Percentiles rank a stretch among this genome's conserved stretches.
phyloP scores from a whole-genome alignment of 805 yeast genomes.

The Wickerhamiella domercqiae region DNA sequence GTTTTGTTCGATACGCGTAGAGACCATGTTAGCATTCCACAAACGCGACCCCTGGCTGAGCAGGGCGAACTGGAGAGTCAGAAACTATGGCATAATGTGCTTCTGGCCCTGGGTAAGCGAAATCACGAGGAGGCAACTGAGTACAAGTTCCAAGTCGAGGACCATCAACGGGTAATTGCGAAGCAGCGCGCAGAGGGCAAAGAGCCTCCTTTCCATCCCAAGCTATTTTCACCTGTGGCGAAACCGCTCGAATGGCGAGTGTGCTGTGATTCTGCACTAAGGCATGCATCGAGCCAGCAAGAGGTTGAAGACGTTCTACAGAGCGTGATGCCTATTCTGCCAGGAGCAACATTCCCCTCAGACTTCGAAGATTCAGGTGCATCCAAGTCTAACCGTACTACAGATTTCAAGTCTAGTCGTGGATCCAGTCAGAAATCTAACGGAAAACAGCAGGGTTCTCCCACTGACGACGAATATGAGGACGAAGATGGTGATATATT shows the following conservation, averaged over 20 bases:
- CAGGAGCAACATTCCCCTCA: slow-evolving; percentile 58
- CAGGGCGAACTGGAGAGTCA: slow-evolving; percentile 76
- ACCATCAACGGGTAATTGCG: slow-evolving; percentile 63
- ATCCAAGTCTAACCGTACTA: slow-evolving; percentile 28
- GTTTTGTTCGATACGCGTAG: slow-evolving; percentile 43
- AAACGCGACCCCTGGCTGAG: slow-evolving; percentile 59
- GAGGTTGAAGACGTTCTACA: slow-evolving; percentile 41
- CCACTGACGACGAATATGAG: background rate
- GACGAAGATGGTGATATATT: slow-evolving; percentile 14
- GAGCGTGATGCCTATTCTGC: slow-evolving; percentile 61
- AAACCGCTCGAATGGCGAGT: slow-evolving; percentile 45
- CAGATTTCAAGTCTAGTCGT: background rate
- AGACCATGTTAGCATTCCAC: slow-evolving; percentile 36
- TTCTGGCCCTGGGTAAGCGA: slow-evolving; percentile 62
- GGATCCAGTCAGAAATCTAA: slow-evolving; percentile 4
- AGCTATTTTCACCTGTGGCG: slow-evolving; percentile 42
- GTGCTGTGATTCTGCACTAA: slow-evolving; percentile 39
- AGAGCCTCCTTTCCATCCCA: slow-evolving; percentile 52
- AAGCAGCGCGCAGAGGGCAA: slow-evolving; percentile 63
- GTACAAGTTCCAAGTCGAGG: slow-evolving; percentile 77
- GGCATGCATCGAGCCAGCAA: slow-evolving; percentile 31
- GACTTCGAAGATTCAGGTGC: slow-evolving; percentile 56
- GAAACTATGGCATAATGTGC: slow-evolving; percentile 67
- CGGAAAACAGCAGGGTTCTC: background rate
- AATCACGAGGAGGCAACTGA: slow-evolving; percentile 76